Conservation (phyloP, 2,329 filamentous ascomycete genomes). For the Colletotrichum horii region DNA sequence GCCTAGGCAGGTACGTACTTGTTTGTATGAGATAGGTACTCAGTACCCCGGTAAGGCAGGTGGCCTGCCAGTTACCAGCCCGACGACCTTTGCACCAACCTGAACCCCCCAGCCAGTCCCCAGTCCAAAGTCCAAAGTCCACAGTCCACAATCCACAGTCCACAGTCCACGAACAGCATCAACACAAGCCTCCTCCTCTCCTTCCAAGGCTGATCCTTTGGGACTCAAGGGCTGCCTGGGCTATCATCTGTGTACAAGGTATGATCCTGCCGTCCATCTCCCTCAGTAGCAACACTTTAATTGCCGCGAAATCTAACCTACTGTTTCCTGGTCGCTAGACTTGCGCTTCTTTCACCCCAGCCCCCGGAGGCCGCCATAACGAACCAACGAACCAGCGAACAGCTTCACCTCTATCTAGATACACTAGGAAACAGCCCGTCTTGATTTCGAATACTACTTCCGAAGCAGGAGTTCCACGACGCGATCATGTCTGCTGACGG, state of each 20-base stretch:
- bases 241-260: slow-evolving; percentile 7
- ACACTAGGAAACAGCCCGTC: background rate
- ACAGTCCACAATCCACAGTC: background rate
- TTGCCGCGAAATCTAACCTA: background rate
- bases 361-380: slow-evolving; percentile 4
- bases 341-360: background rate
- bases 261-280: background rate
- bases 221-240: slow-evolving; percentile 1
- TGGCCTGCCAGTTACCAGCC: slow-evolving; percentile 13
- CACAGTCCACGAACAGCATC: slow-evolving; percentile 1
- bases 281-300: background rate
- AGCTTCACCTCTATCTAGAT: background rate
- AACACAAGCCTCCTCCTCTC: background rate
- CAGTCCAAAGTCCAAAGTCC: background rate
- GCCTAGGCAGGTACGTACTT: background rate
- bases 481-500: slow-evolving; percentile 19
- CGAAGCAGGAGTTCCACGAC: background rate
- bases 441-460: background rate
- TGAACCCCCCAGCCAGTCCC: background rate
- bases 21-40: background rate
- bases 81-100: slow-evolving; percentile 4
- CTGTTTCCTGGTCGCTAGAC: background rate
- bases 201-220: background rate
- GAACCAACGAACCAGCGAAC: background rate
- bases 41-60: background rate